phyloP scores from a whole-genome alignment of 345 rosid genomes.

The Heritiera littoralis region DNA sequence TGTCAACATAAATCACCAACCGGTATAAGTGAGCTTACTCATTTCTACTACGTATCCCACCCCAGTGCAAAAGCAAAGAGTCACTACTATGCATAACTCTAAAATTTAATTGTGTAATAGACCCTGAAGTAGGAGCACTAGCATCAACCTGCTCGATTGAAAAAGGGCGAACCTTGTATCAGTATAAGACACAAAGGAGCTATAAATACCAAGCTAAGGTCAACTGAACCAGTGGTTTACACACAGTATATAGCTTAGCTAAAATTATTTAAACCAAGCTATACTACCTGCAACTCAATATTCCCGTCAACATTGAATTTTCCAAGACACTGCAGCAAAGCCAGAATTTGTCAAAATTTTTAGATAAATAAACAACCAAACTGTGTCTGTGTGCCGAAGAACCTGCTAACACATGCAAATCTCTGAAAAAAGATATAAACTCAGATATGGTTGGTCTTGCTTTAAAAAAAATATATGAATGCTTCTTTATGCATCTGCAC shows the following conservation, averaged over 20 bases:
- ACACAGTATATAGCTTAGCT: constrained; percentile 12
- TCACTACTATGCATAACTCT: constrained; percentile 56
- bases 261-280: neutral
- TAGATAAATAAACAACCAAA: constrained; percentile 20
- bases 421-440: neutral
- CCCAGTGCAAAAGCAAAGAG: constrained; percentile 92
- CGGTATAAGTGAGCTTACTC: constrained; percentile 54
- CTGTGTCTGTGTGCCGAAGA: constrained; percentile 1
- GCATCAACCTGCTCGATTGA: constrained; percentile 61
- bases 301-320: constrained; percentile 81
- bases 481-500: neutral
- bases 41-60: constrained; percentile 60
- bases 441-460: neutral
- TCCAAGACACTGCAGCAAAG: constrained; percentile 55
- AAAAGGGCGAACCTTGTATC: constrained; percentile 21
- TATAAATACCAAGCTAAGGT: constrained; percentile 6
- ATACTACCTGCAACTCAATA: constrained; percentile 74
- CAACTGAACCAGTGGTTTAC: constrained; percentile 9
- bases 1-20: neutral
- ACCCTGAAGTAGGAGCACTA: constrained; percentile 43
- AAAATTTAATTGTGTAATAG: constrained; percentile 51
- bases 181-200: constrained; percentile 17
- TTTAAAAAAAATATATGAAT: neutral
- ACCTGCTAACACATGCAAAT: neutral
- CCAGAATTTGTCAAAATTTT: constrained; percentile 30